These are phyloP conservation scores for Beverwykella pulmonaria DNA, from an alignment of 495 filamentous ascomycete species.

Conservation along the genomic window DNA sequence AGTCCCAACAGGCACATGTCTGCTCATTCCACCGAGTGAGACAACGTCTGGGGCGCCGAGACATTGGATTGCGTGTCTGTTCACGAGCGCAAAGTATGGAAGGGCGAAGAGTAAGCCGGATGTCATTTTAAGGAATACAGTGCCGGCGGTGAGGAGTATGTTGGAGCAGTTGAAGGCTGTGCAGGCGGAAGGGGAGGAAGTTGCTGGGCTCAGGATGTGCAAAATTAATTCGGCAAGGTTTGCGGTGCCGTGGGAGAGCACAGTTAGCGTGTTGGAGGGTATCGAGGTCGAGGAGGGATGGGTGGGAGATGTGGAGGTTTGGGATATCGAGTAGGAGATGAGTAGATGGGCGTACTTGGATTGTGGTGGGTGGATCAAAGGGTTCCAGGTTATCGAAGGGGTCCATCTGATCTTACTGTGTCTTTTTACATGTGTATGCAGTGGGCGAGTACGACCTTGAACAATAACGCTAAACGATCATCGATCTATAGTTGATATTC, in stretches of 20 bases:
- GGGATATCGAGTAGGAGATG: constrained; percentile 22
- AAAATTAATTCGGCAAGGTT: constrained; percentile 49
- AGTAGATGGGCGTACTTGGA: too few relatives aligned
- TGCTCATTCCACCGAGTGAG: constrained; percentile 44
- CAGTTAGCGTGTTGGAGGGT: constrained; percentile 40
- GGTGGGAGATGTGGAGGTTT: constrained; percentile 27
- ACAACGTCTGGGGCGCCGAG: constrained; percentile 5
- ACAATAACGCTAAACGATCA: too few relatives aligned
- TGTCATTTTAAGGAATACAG: constrained; percentile 43
- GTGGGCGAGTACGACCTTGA: too few relatives aligned
- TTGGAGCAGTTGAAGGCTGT: constrained; percentile 32
- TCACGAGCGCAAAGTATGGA: constrained; percentile 43
- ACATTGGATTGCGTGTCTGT: constrained; percentile 49
- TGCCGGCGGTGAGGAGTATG: constrained; percentile 42
- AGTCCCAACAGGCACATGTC: constrained; percentile 42
- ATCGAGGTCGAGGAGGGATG: constrained; percentile 38
- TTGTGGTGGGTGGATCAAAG: too few relatives aligned
- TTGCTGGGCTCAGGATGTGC: constrained; percentile 43
- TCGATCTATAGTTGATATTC: too few relatives aligned
- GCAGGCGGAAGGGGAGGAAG: constrained; percentile 7
- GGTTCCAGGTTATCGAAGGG: too few relatives aligned
- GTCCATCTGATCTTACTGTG: too few relatives aligned
- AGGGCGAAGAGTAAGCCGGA: constrained; percentile 37
- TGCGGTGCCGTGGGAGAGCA: constrained; percentile 44
- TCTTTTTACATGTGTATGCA: too few relatives aligned